A percentile compares a stretch with the other conserved stretches of the same genome.
Evolutionary conservation across 73 alveolate genomes (phyloP).

Genomic region (Urostyla sp.): DNA sequence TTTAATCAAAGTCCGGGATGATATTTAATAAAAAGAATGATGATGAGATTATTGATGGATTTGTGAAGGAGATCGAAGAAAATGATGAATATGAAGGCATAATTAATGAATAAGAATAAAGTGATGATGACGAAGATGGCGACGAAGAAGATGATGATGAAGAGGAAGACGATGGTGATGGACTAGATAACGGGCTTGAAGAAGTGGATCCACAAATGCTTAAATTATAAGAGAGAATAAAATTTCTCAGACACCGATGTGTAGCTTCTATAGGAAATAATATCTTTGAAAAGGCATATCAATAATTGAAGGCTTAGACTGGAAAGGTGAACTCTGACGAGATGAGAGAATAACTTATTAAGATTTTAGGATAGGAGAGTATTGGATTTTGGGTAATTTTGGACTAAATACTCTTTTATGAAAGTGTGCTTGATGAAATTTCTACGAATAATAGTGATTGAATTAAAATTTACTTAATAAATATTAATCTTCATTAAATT

Average conservation of each 20-base stretch:
- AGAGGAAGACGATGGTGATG: constrained; percentile 61
- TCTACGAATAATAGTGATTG: constrained; percentile 35
- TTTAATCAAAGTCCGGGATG: no score
- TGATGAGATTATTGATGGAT: constrained; percentile 37
- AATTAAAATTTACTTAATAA: constrained; percentile 6
- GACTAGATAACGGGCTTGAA: constrained; percentile 64
- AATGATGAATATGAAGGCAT: constrained; percentile 44
- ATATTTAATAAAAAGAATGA: no score
- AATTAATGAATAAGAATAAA: constrained; percentile 8
- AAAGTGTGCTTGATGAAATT: constrained; percentile 55
- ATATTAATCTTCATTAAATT: background rate
- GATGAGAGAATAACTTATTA: constrained; percentile 44
- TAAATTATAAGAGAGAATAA: constrained; percentile 60
- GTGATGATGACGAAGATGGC: constrained; percentile 36
- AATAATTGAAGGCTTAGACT: constrained; percentile 16
- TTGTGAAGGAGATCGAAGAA: constrained; percentile 48
- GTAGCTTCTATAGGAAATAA: constrained; percentile 60
- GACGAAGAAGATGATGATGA: constrained; percentile 57
- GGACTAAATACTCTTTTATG: constrained; percentile 63
- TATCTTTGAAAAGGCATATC: constrained; percentile 58
- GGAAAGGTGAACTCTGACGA: constrained; percentile 38
- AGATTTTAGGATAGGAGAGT: constrained; percentile 68
- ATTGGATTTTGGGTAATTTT: constrained; percentile 73
- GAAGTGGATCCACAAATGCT: constrained; percentile 39
- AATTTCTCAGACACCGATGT: constrained; percentile 56